Base-by-base conservation (phyloP, 164 flowering plant species). In the Aristolochia contorta region DNA sequence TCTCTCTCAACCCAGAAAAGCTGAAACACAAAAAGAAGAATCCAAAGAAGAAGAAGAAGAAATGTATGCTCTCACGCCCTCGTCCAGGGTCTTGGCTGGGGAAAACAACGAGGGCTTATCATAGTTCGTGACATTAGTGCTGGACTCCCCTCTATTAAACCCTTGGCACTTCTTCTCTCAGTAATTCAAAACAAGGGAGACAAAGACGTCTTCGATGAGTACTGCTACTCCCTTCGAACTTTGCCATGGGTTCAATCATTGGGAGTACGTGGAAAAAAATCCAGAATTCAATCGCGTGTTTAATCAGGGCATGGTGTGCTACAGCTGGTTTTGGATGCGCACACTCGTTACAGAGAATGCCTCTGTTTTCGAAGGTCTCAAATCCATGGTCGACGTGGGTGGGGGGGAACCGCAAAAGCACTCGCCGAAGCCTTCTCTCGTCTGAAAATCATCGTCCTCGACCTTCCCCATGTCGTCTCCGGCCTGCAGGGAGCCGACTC, bases 291-390 rank as follows among this genome's bases (percentile, higher is more conserved):
- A 52, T 25, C 43, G 22, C 8, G 0, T 58, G 0, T 77, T 62
- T 48, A 62, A 53, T 16, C 49, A 62, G 16, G 65, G 48, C 49
- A 56, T 56, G 59, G 59, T 18, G 12, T 14, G 59, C 59, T 18
- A 27, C 43, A 37, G 43, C 7, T 6, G 27, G 43, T 16, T 56
- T 6, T 12, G 24, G 33, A 56, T 56, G 59, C 0, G 43, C 43
- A 16, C 45, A 37, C 21, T 56, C 45, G 59, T 56, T 1, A 37
- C 43, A 12, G 27, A 37, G 59, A 24, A 33, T 16, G 43, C 6
- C 19, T 20, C 14, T 12, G n/a, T 56, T 13, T 56, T 56, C 20
- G 16, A 22, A 4, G 59, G 59, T 6, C 20, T 37, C 1, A 12
- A 33, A 4, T 19, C 59, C n/a, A 15, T 56, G 0, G 59, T 56